Evolutionary conservation across 1,284 basidiomycete species (phyloP), one percentile per base, ranked within the genome.

Genomic region (Mycosarcoma maydis): DNA sequence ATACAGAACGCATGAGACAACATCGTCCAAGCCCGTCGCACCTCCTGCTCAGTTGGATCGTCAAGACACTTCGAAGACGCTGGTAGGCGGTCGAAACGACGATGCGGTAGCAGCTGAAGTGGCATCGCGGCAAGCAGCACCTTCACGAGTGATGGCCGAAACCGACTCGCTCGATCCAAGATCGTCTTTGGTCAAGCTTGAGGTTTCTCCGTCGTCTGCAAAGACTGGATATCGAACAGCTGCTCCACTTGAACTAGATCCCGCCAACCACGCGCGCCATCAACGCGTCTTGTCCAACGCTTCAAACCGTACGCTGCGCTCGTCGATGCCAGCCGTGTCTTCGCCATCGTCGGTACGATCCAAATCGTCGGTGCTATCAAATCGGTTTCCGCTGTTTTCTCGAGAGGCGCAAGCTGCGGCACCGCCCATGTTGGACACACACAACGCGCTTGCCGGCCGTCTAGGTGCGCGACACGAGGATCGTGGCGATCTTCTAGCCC

Each of bases 371-470:
- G 49, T 55, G 1, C 30, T 72, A 4, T 69, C 69, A 23, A 70
- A 56, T 36, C 57, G 61, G 36, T 58, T 60, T 39, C 39, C 57
- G 1, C 60, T 72, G 19, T 61, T 59, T 24, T 60, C 71, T 2
- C 49, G 70, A 34, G 60, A 71, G 22, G 40, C 52, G 7, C 66
- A 72, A 27, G 55, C 52, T 9, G 62, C 62, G n/a, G 66, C 59
- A 20, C 65, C 73, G n/a, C 75, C 75, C 37, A 75, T 57, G 56
- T 62, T 77, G 24, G 70, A 73, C 48, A 75, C 73, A 11, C 73
- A 77, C 61, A 75, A 75, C 24, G 75, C 73, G 2, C 59, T 77
- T 11, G 69, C 73, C 2, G 75, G 75, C 10, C 43, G 57, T 9
- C 64, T 77, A 0, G 75, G 75, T 4, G 54, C 69, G 10, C 51